Conservation (phyloP, 345 rosid genomes). For the Eutrema yunnanense region DNA sequence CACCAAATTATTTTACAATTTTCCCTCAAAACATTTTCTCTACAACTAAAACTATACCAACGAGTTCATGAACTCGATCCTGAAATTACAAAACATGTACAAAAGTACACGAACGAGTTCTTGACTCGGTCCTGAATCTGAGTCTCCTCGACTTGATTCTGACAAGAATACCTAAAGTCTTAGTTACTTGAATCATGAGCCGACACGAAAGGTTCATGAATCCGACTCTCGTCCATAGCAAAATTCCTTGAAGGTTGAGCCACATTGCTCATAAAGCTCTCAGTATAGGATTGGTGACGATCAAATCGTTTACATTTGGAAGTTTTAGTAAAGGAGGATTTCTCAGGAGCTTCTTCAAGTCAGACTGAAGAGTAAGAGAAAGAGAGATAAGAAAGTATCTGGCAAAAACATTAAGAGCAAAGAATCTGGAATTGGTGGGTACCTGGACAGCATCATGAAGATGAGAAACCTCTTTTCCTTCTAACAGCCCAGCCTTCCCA, state of each 20-base stretch:
- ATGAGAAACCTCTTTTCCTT: constrained; percentile 83
- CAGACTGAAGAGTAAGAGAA: constrained; percentile 41
- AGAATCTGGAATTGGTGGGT: background rate
- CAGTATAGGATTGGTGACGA: constrained; percentile 49
- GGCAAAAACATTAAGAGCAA: background rate
- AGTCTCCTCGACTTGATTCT: background rate
- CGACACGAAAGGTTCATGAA: background rate
- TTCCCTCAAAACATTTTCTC: background rate
- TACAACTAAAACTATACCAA: background rate
- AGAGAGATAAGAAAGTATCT: background rate
- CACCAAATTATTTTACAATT: background rate
- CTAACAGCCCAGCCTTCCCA: constrained; percentile 75
- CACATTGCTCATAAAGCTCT: background rate
- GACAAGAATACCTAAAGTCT: background rate
- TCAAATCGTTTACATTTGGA: constrained; percentile 47
- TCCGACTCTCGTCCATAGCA: background rate
- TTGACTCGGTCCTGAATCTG: background rate
- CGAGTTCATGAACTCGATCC: background rate
- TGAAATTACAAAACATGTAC: background rate
- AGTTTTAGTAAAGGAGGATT: constrained; percentile 78
- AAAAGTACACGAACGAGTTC: background rate
- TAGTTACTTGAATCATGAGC: background rate
- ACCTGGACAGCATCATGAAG: constrained; percentile 91
- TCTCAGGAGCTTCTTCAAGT: constrained; percentile 80
- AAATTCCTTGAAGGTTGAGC: background rate